Evolutionary conservation across 176 grass and related monocot genomes (phyloP), one percentile per base, ranked within the genome.

Genomic region (Zea luxurians): DNA sequence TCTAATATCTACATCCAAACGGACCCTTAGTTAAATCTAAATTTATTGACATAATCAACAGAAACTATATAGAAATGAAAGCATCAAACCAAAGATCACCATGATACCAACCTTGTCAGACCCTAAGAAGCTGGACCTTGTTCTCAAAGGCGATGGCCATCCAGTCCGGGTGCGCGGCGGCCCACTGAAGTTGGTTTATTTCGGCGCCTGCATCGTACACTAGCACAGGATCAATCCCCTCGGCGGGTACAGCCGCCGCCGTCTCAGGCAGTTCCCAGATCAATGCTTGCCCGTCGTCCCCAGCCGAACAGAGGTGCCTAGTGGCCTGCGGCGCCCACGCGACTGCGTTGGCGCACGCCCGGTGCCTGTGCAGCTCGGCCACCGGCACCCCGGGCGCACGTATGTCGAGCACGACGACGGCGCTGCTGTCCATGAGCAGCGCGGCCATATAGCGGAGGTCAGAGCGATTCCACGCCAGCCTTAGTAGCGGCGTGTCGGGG

Each of bases 151-250:
- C 91, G 38, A 97, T 97, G 18, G 76, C 91, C 48, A 97, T 89
- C 91, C 94, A 97, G 67, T 97, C 89, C 2, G 86, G 94, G 55
- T 97, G 87, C 10, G 82, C 84, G 0, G 91, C 64, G 5, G 89
- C 54, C 94, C 91, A 97, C 78, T 97, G 94, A 58, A 97, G 82
- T 61, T 97, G 91, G 80, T 97, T 97, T 60, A 97, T 91, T 83
- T 97, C 94, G 0, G 85, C 89, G 2, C 87, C 85, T 0, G 89
- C 91, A 1, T 86, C 86, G 52, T 97, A 97, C 34, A 74, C 73
- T 34, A 97, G 60, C 46, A 90, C 58, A 5, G 94, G 94, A 73
- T 97, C 94, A 46, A 97, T 82, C 60, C 87, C 94, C 48, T 91
- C 87, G 11, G 82, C 13, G 4, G 89, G 78, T 18, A 92, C 86